A percentile compares a stretch with the other conserved stretches of the same genome.
Evolutionary conservation across 345 rosid genomes (phyloP).

Genomic region (Linum lewisii): DNA sequence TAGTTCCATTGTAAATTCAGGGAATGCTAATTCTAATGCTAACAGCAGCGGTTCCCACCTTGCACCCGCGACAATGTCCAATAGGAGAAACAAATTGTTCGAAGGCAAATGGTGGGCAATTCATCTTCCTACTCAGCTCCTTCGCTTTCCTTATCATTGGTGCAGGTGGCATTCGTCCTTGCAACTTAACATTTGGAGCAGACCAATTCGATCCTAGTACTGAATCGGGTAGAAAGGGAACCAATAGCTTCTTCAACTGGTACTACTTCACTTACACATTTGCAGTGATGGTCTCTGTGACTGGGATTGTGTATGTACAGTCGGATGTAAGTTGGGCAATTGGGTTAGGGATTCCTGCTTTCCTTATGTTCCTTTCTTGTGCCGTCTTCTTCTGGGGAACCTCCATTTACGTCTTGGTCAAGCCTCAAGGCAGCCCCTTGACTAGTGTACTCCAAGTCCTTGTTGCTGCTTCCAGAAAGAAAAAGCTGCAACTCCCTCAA

Average conservation of each 20-base stretch:
- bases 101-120: not conserved
- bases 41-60: not conserved
- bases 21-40: constrained; percentile 5
- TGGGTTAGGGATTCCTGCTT: not conserved
- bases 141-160: not conserved
- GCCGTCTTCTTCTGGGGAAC: not conserved
- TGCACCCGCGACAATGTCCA: constrained; percentile 4
- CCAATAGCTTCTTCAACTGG: constrained; percentile 5
- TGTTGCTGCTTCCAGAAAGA: not conserved
- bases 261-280: constrained; percentile 5
- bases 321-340: constrained; percentile 1
- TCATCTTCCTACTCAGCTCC: not conserved
- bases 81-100: not conserved
- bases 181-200: constrained; percentile 1
- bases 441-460: not conserved
- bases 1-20: no score
- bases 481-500: not conserved
- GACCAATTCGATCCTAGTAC: constrained; percentile 1
- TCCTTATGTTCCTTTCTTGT: not conserved
- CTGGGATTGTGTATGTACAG: not conserved
- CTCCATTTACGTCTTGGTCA: not conserved
- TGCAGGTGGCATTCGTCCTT: constrained; percentile 1
- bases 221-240: not conserved
- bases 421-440: constrained; percentile 3
- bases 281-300: constrained; percentile 1